Evolutionary conservation across 2,329 filamentous ascomycete genomes (phyloP), one percentile per base, ranked within the genome.

Genomic region (Helotiales sp.): DNA sequence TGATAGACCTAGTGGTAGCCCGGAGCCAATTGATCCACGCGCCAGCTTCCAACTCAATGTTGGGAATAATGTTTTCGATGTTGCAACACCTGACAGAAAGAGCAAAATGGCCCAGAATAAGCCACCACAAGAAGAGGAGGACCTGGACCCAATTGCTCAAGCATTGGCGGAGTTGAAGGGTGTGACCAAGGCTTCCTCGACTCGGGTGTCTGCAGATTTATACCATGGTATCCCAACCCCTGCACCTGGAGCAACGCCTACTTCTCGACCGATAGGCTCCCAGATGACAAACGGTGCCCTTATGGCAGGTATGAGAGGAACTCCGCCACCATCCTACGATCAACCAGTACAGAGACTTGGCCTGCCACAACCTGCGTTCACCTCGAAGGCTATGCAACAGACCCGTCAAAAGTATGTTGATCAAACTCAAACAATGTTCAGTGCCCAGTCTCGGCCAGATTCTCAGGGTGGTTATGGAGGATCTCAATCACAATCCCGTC

Each of bases 191-290:
- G 91, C 94, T 73, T 87, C 93, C 6, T 90, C 89, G 3, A 85
- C 87, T 58, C 89, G 96, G n/a, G 88, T 97, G 68, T 97, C 96
- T n/a, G 96, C 94, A 20, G 96, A 99, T 78, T 89, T 92, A 68
- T 97, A 97, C 79, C 93, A 96, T 76, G 95, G 96, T n/a, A 90
- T 99, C 69, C 83, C 92, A 13, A 97, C 95, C 1, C 95, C 96
- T 5, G 89, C 86, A 6, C 91, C 87, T 0, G 84, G 83, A 7
- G 76, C 75, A 60, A 70, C 73, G 63, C 82, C 81, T 55, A 77
- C 79, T 6, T 79, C 82, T 28, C 81, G 84, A 57, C 80, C 83
- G 2, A 80, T 81, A 2, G 79, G 80, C 22, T 64, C 77, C 13
- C 75, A 80, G 1, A 78, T 78, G 64, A 76, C 74, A 34, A 82